Base-by-base conservation (phyloP, 148 eudicot genomes). In the Rhododendron simsii region DNA sequence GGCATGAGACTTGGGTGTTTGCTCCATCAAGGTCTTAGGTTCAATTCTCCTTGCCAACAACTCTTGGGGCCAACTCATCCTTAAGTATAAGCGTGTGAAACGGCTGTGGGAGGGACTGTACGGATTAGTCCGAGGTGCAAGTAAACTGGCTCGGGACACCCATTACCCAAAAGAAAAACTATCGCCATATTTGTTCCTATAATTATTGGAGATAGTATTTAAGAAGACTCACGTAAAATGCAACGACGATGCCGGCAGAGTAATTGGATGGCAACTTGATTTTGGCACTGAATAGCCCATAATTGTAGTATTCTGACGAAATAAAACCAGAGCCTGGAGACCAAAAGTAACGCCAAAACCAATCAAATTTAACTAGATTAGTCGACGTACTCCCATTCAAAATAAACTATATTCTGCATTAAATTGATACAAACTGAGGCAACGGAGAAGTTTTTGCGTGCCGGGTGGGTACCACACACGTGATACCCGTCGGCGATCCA, bases 221-320 rank as follows among this genome's bases (percentile, higher is more conserved):
- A 23, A 5, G 39, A 71, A 14, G 9, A 89, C 95, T 91, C 90
- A 94, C 98, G 80, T 95, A 96, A 78, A 96, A 96, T 6, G 98
- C 98, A 6, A 96, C 98, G 39, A 93, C 95, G 65, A 96, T 92
- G 8, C 98, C 98, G 61, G 98, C 98, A 7, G 98, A 92, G 85
- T 96, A 88, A 79, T 89, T 83, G 0, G 92, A 90, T 0, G 98
- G 98, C 86, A 96, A 87, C 85, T 93, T 94, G 83, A 96, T 96
- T 48, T 81, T 95, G 14, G 98, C 91, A 86, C 98, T 94, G 86
- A 96, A 96, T 82, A 96, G 94, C 28, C 96, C 98, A 74, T 96
- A 91, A 80, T 91, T 94, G 86, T 96, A 96, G 78, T 96, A 96
- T 61, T 94, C 93, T 0, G 98, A 88, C 16, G 98, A 96, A 59